Evolutionary conservation across 192 early-diverging fungal species (phyloP).

Genomic region (Cetraspora pellucida): DNA sequence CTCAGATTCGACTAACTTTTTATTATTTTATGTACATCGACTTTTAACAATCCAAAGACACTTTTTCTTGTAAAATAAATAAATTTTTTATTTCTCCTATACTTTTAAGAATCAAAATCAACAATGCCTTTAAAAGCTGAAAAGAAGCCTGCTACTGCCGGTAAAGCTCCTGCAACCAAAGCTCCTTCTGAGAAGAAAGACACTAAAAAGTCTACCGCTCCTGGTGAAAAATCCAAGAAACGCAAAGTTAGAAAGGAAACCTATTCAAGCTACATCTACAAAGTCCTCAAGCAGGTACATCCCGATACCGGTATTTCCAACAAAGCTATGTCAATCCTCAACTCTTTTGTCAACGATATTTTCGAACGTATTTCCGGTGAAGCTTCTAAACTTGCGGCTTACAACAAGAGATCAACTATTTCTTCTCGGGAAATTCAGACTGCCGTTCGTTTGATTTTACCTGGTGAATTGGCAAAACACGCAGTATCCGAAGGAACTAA

Average conservation of each 20-base stretch:
- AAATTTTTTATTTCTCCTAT: not conserved
- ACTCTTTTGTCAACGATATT: constrained; percentile 98
- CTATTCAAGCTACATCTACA: constrained; percentile 96
- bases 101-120: not conserved
- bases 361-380: constrained; percentile 91
- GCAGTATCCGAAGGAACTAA: constrained; percentile 98
- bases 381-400: constrained; percentile 83
- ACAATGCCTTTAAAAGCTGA: constrained; percentile 50
- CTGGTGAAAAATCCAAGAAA: constrained; percentile 59
- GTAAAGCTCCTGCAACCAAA: constrained; percentile 68
- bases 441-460: constrained; percentile 58
- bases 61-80: not conserved
- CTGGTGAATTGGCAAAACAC: constrained; percentile 95
- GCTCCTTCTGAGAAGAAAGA: constrained; percentile 52
- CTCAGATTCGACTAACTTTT: not conserved
- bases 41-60: not conserved
- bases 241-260: constrained; percentile 83
- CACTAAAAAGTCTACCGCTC: constrained; percentile 58
- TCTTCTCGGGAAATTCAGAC: constrained; percentile 95
- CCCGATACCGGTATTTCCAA: constrained; percentile 96
- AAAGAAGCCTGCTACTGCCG: constrained; percentile 48
- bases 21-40: not conserved
- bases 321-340: constrained; percentile 93
- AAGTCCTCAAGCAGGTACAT: constrained; percentile 96
- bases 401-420: constrained; percentile 97